A percentile compares a stretch with the other conserved stretches of the same genome.
phyloP scores from a whole-genome alignment of 139 green algal genomes.

The Nannochloris sp. region DNA sequence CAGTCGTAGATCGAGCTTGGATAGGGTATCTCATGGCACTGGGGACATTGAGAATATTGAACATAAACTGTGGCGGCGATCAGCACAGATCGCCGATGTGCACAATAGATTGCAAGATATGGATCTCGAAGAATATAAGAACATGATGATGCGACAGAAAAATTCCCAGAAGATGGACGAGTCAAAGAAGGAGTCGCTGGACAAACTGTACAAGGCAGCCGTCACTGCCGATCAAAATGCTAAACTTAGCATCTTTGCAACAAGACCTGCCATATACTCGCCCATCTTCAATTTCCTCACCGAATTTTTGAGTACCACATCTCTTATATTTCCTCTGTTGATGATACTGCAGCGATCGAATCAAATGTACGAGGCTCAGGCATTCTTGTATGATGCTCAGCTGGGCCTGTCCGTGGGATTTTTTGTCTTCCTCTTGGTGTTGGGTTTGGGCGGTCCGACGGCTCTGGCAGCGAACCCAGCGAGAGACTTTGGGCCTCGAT shows the following conservation, averaged over 20 bases:
- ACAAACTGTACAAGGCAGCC: conserved; percentile 32
- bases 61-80: not conserved
- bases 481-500: conserved; percentile 25
- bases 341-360: conserved; percentile 17
- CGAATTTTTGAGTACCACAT: conserved; percentile 24
- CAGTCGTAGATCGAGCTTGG: too few relatives aligned
- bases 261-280: conserved; percentile 45
- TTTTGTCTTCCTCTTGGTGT: conserved; percentile 26
- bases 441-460: conserved; percentile 26
- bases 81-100: conserved; percentile 24
- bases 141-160: not conserved
- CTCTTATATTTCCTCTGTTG: conserved; percentile 15
- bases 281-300: conserved; percentile 35
- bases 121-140: conserved; percentile 14
- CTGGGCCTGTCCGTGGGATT: conserved; percentile 20
- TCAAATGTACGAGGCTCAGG: not conserved
- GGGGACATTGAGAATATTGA: not conserved
- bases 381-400: not conserved
- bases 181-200: not conserved
- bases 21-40: not conserved
- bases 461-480: conserved; percentile 35
- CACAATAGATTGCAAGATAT: conserved; percentile 27
- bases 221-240: conserved; percentile 50
- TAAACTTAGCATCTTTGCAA: conserved; percentile 60
- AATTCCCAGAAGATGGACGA: not conserved